These are phyloP conservation scores for Comarum palustre DNA, from an alignment of 306 rosid species.

Conservation along the genomic window DNA sequence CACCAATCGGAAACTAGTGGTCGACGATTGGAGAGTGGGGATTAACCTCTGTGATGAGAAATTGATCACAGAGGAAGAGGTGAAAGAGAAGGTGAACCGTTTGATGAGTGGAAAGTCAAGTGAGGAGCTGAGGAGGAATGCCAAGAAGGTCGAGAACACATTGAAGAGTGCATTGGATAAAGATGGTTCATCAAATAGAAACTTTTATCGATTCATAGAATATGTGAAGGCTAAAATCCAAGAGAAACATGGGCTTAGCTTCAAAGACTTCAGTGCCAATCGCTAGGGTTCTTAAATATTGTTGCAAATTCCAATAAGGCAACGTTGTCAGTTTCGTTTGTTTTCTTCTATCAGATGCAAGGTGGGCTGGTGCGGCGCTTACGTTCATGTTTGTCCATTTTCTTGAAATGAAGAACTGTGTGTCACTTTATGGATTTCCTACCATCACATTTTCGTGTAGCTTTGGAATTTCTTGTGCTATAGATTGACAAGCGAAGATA, in stretches of 20 bases:
- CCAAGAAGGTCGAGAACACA: neutral
- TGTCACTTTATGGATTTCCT: neutral
- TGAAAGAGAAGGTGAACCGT: constrained; percentile 12
- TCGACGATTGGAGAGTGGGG: constrained; percentile 31
- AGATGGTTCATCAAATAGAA: constrained; percentile 21
- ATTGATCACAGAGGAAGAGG: constrained; percentile 18
- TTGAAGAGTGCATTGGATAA: constrained; percentile 4
- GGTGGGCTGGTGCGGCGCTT: neutral
- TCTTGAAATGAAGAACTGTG: neutral
- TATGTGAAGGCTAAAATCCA: constrained; percentile 7
- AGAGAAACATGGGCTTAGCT: neutral
- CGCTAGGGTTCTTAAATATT: neutral
- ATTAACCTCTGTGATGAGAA: constrained; percentile 17
- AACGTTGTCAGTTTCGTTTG: neutral
- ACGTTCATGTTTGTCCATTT: neutral
- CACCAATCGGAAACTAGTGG: constrained; percentile 29
- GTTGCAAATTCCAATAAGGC: neutral
- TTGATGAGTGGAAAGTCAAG: constrained; percentile 17
- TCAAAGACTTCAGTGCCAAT: neutral
- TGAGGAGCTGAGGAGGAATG: constrained; percentile 29
- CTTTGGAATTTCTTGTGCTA: neutral
- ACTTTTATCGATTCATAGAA: constrained; percentile 10
- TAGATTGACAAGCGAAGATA: neutral
- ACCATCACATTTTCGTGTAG: neutral
- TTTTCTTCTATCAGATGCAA: neutral